Evolutionary conservation across 441 rosid species (phyloP), one percentile per base, ranked within the genome.

Genomic region (Gossypium aridum): DNA sequence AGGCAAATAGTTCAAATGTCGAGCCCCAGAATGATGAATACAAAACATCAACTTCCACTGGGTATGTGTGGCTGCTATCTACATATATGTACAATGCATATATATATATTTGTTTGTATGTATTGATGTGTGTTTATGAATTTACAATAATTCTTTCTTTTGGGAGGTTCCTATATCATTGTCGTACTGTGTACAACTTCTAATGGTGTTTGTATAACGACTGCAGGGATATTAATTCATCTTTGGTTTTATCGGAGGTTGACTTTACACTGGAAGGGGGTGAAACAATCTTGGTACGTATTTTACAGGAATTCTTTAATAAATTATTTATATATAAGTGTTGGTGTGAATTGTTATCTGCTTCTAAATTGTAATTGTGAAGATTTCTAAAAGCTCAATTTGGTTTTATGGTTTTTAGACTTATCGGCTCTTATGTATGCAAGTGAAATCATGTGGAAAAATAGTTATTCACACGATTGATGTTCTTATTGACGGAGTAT

Each of bases 231-330:
- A 69, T 79, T 68, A 78, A 76, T 77, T 80, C 86, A 34, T 76
- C 85, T 62, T 88, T 90, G 85, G 83, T 82, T 79, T 86, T 87
- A 78, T 90, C 98, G 51, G 93, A 94, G 83, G 88, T 83, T 62
- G 88, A 91, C 78, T 72, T 90, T 78, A 78, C 83, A 7, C 78
- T 94, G 63, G 90, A 81, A 77, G 94, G 96, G 63, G 84, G 87
- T 80, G 90, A 88, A 84, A 83, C 83, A 74, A 84, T 76, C 72
- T 74, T 85, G 92, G 99, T 96, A 65, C 85, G 96, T 84, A 60
- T 79, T 71, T 77, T 75, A 73, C 70, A 37, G 25, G 64, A 76
- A 78, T 51, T 2, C 3, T 51, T 51, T 3, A 69, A 14, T 72
- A 60, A 23, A 43, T 72, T 26, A 25, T 57, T 9, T 39, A 43